Base-by-base conservation (phyloP, 139 green algal genomes). In the Tetraselmis striata region DNA sequence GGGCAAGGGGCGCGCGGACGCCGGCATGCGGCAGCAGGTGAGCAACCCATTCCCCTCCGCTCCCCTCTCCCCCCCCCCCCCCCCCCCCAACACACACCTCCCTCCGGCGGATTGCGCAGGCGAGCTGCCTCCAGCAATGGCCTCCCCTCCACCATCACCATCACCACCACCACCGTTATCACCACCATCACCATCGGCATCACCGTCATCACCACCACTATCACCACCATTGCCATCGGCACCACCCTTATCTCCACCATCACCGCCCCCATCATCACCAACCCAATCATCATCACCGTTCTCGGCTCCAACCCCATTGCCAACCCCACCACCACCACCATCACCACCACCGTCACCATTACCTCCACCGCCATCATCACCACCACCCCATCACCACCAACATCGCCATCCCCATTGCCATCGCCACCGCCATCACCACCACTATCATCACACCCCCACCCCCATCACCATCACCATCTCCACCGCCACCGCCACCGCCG, bases 261-360 rank as follows among this genome's bases (percentile, higher is more conserved):
- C 30, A 76, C 59, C 31, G 30, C 58, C 58, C 59, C 30, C 28
- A 77, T 31, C 75, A 81, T 31, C 77, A 78, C 76, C 30, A 77
- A 78, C 28, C n/a, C n/a, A n/a, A 78, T 81, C 76, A 85, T 23
- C 59, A 67, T 26, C 29, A 59, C 24, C 77, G 74, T 59, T 22
- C 22, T n/a, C 77, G 74, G 18, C 77, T 59, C 27, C 77, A 81
- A 25, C 77, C 75, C 27, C 77, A 58, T 59, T 26, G 25, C 27
- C 30, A 81, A 25, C 77, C 22, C 27, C 29, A 67, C n/a, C 76
- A 90, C 78, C 5, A 86, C 79, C 5, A 79, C 76, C 78, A 90
- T 59, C 5, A 84, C 83, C n/a, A n/a, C n/a, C n/a, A n/a, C n/a
- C n/a, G n/a, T n/a, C n/a, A n/a, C n/a, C n/a, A n/a, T n/a, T n/a